phyloP scores from a whole-genome alignment of 805 yeast species.

The Cyberlindnera mycetangii region DNA sequence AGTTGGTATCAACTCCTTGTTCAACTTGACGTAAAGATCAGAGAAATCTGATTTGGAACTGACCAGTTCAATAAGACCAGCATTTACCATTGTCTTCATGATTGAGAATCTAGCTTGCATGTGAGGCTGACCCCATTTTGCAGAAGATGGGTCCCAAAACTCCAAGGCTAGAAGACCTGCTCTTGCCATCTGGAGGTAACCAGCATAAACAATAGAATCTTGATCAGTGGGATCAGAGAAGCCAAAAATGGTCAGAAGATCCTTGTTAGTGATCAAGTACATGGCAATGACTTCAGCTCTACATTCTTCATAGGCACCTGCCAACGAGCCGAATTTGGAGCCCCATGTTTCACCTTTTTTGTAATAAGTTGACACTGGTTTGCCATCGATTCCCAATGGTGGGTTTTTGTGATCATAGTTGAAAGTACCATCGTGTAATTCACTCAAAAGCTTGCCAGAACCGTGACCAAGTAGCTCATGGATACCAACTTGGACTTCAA shows the following conservation, averaged over 20 bases:
- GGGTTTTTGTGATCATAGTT: slow-evolving; percentile 68
- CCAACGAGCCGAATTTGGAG: slow-evolving; percentile 71
- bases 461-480: slow-evolving; percentile 93
- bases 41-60: slow-evolving; percentile 42
- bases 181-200: slow-evolving; percentile 79
- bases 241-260: slow-evolving; percentile 72
- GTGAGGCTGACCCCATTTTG: slow-evolving; percentile 93
- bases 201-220: slow-evolving; percentile 59
- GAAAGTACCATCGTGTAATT: slow-evolving; percentile 57
- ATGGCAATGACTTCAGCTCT: slow-evolving; percentile 90
- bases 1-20: slow-evolving; percentile 58
- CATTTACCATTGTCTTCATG: slow-evolving; percentile 66
- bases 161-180: slow-evolving; percentile 84
- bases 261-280: slow-evolving; percentile 67
- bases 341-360: slow-evolving; percentile 90
- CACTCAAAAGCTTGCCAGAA: slow-evolving; percentile 73
- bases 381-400: slow-evolving; percentile 57
- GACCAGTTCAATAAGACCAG: slow-evolving; percentile 56
- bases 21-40: slow-evolving; percentile 60
- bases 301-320: slow-evolving; percentile 91
- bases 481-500: slow-evolving; percentile 91
- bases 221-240: slow-evolving; percentile 55
- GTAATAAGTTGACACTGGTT: slow-evolving; percentile 67
- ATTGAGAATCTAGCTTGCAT: slow-evolving; percentile 92
- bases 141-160: slow-evolving; percentile 78